Base-by-base conservation (phyloP, 2,329 filamentous ascomycete genomes). In the Ceratocystis cubensis region DNA sequence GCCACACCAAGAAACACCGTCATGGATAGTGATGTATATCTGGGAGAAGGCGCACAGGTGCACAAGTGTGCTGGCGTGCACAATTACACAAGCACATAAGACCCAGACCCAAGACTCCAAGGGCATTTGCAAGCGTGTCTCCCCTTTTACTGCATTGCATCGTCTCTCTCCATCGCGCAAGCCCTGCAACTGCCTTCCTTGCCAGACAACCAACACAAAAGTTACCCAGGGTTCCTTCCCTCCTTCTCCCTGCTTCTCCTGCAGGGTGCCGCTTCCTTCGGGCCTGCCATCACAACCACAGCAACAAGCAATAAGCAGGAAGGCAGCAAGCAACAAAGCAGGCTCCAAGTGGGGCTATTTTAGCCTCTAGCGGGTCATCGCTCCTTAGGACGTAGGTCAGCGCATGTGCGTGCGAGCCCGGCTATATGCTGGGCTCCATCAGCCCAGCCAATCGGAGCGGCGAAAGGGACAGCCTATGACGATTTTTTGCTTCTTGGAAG, bases 271-370 rank as follows among this genome's bases (percentile, higher is more conserved):
- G 33, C 46, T 20, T 50, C 46, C 61, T 59, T 59, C 56, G 56
- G 56, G 56, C 56, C 61, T 63, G 61, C 61, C 61, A 63, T 15
- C 46, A 63, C 61, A 17, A 48, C 25, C 44, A 63, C 15, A 63
- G 22, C 25, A 41, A 13, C 37, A 41, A 37, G 33, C 33, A 37
- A 10, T 1, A 13, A 37, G 33, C 2, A 37, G 33, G 8, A 37
- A 37, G 2, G 33, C 10, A 53, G 20, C 48, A 28, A 53, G 48
- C 25, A 53, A 37, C 25, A 63, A 63, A 50, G 61, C 33, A 48
- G 15, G 4, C 25, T 45, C 44, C 46, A 50, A 45, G 46, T 44
- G 61, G 61, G 44, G 28, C 61, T 63, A 48, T 63, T 48, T 48
- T 63, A 48, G 61, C 61, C 46, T 48, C 44, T 48, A 22, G 22